Percentiles rank a stretch among this genome's conserved stretches.
phyloP scores from a whole-genome alignment of 2,329 filamentous ascomycete species.

The Xylariaceae sp. region DNA sequence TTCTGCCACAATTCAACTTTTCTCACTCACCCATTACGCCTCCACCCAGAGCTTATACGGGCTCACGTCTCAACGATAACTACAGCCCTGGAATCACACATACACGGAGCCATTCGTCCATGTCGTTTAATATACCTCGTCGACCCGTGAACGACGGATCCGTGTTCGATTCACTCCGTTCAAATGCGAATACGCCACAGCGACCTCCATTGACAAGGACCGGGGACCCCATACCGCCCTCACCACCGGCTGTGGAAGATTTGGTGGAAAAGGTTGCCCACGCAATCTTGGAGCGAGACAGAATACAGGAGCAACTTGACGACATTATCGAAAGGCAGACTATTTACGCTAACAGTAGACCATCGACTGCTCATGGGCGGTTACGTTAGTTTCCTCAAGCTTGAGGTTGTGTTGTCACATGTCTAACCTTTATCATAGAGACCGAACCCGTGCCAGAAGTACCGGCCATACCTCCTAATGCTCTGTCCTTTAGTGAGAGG shows the following conservation, averaged over 20 bases:
- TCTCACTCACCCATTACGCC: constrained; percentile 33
- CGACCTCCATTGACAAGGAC: constrained; percentile 43
- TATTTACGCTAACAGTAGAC: constrained; percentile 48
- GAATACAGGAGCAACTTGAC: constrained; percentile 54
- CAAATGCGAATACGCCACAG: constrained; percentile 33
- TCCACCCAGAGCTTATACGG: constrained; percentile 36
- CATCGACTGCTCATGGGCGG: constrained; percentile 45
- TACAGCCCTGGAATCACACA: constrained; percentile 34
- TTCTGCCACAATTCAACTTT: constrained; percentile 47
- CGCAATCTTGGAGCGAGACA: constrained; percentile 54
- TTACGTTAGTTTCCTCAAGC: constrained; percentile 25
- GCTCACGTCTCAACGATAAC: constrained; percentile 29
- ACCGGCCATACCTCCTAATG: constrained; percentile 51
- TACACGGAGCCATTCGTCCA: constrained; percentile 44
- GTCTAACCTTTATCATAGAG: constrained; percentile 29
- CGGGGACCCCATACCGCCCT: constrained; percentile 38
- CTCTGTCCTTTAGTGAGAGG: constrained; percentile 53
- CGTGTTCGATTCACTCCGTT: constrained; percentile 30
- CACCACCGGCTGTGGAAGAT: constrained; percentile 39
- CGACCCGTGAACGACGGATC: constrained; percentile 36
- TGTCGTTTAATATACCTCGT: constrained; percentile 52
- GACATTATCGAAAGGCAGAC: constrained; percentile 56
- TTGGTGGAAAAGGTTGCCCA: constrained; percentile 52
- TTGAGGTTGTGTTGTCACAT: background rate
- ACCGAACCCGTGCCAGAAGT: constrained; percentile 50